Evolutionary conservation across 78 protist genomes (phyloP), one percentile per base, ranked within the genome.

Genomic region (Bigelowiella natans): DNA sequence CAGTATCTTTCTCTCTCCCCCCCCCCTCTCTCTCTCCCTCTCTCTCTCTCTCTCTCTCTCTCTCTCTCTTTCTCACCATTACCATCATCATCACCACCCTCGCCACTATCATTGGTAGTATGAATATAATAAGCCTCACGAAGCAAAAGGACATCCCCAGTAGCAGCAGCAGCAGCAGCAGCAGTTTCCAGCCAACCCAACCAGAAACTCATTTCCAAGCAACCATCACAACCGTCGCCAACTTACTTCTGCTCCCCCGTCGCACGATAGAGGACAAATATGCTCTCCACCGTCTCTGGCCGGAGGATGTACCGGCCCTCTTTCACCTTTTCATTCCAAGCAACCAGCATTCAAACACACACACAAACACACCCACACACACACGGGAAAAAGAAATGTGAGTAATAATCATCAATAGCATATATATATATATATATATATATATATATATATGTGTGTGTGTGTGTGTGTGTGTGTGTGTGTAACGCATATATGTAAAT

Each of bases 251-350:
- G 82, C 82, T 11, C 31, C 82, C 31, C 82, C 82, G 82, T 11
- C 31, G 82, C 82, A 36, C 88, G 0, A 40, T 63, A 95, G 36
- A 95, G 26, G 38, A 88, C 2, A n/a, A 95, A 95, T 28, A 94
- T 31, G 0, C 95, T 39, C 85, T 97, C 98, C 18, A 94, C 87
- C 0, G 96, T 89, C 90, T 97, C 91, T 0, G 91, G 91, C 2
- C 91, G 38, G 29, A 89, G 85, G 31, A 89, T 11, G 39, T 2
- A 3, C 34, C 51, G 90, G 40, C 2, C n/a, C 34, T 39, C 90
- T 28, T 2, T 11, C 38, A 30, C 73, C 89, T 51, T 26, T 51
- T 26, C 18, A 51, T 51, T 26, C 73, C 73, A 51, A 26, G 18
- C 34, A 51, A 26, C 7, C 18, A 51, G 18, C 18, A 51, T 51